A percentile compares a stretch with the other conserved stretches of the same genome.
Evolutionary conservation across 2,329 filamentous ascomycete species (phyloP).

Genomic region (Alternaria ventricosa): DNA sequence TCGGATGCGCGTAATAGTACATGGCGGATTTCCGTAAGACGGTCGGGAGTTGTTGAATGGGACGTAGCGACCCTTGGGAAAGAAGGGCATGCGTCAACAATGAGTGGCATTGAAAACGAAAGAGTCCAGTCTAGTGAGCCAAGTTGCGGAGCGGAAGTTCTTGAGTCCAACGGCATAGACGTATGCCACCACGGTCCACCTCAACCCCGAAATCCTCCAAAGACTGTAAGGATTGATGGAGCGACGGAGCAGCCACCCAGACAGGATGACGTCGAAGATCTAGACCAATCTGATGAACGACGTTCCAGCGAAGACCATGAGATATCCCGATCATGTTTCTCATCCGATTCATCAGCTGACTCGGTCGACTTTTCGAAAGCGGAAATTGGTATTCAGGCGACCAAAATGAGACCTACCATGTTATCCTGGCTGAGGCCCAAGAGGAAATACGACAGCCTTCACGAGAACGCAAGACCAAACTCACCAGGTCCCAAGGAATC

Average conservation of each 20-base stretch:
- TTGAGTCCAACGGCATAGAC: neutral
- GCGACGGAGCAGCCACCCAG: neutral
- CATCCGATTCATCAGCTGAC: conserved; percentile 2
- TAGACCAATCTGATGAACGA: neutral
- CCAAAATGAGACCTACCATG: neutral
- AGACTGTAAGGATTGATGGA: neutral
- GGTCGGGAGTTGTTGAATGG: neutral
- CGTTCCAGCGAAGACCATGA: neutral
- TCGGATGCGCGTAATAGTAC: neutral
- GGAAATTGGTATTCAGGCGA: neutral
- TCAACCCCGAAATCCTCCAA: neutral
- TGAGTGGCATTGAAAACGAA: neutral
- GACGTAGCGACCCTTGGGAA: neutral
- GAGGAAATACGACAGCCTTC: neutral
- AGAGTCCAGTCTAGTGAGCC: neutral
- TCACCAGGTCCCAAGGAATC: neutral
- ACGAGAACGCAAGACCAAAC: neutral
- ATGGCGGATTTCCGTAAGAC: neutral
- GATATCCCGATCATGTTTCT: neutral
- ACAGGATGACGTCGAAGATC: neutral
- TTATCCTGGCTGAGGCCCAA: neutral
- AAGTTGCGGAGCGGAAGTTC: neutral
- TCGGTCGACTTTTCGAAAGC: neutral
- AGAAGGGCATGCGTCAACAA: neutral
- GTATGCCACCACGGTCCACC: neutral